Evolutionary conservation across 441 rosid species (phyloP).

Genomic region (Mallotus japonicus): DNA sequence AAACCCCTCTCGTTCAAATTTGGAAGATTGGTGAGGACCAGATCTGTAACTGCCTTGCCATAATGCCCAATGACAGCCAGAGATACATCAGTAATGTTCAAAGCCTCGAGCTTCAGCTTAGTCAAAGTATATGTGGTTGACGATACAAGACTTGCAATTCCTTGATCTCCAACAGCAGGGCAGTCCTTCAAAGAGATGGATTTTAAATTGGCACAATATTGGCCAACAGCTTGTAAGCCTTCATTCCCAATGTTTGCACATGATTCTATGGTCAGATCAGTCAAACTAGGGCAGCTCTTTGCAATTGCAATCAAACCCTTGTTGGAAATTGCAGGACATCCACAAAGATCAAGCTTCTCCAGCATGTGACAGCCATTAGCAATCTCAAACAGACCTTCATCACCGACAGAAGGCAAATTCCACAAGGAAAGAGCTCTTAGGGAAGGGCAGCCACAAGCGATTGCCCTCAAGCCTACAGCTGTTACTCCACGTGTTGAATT

Average conservation of each 20-base stretch:
- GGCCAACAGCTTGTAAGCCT: slow-evolving; percentile 67
- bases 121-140: slow-evolving; percentile 45
- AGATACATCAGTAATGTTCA: slow-evolving; percentile 79
- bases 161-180: slow-evolving; percentile 82
- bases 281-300: slow-evolving; percentile 62
- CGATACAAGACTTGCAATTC: slow-evolving; percentile 59
- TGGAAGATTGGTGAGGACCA: slow-evolving; percentile 56
- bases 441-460: slow-evolving; percentile 75
- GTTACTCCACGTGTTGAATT: slow-evolving; percentile 54
- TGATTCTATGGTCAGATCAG: slow-evolving; percentile 64
- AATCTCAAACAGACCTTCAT: slow-evolving; percentile 60
- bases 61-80: slow-evolving; percentile 89
- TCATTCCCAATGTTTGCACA: slow-evolving; percentile 77
- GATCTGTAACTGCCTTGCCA: slow-evolving; percentile 63
- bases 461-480: slow-evolving; percentile 56
- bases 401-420: slow-evolving; percentile 57
- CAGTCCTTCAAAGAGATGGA: slow-evolving; percentile 74
- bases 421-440: slow-evolving; percentile 70
- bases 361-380: slow-evolving; percentile 64
- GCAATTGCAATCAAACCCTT: slow-evolving; percentile 75
- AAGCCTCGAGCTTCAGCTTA: slow-evolving; percentile 72
- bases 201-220: slow-evolving; percentile 55
- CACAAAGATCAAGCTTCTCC: slow-evolving; percentile 76
- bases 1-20: slow-evolving; percentile 81
- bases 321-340: slow-evolving; percentile 62